These are phyloP conservation scores for Fusarium sp. DNA, from an alignment of 2,329 filamentous ascomycete species.

Conservation along the genomic window DNA sequence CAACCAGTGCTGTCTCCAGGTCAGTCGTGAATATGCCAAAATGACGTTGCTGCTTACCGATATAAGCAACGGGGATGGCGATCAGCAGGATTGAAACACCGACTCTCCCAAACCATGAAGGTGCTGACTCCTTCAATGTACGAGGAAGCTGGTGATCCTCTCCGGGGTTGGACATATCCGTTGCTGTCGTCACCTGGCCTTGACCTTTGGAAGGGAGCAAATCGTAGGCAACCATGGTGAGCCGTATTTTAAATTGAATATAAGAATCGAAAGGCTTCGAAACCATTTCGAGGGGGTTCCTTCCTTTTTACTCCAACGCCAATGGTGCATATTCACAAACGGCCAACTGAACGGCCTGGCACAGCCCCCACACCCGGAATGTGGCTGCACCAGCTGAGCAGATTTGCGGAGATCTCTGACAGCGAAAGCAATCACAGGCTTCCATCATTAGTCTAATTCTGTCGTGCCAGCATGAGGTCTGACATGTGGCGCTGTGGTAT, in stretches of 20 bases:
- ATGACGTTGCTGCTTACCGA: not conserved
- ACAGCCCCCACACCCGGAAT: not conserved
- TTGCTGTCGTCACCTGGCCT: not conserved
- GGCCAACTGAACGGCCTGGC: not conserved
- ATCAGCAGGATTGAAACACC: not conserved
- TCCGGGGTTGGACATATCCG: not conserved
- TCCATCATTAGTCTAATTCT: not conserved
- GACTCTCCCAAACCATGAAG: conserved; percentile 5
- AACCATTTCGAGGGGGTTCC: too few species aligned
- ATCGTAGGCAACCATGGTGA: not conserved
- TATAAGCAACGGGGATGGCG: not conserved
- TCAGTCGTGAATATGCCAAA: not conserved
- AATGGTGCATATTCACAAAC: not conserved
- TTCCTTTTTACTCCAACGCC: not conserved
- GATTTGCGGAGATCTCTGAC: not conserved
- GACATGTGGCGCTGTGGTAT: not conserved
- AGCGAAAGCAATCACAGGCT: not conserved
- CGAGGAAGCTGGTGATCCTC: not conserved
- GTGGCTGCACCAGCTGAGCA: not conserved
- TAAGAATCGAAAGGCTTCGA: too few species aligned
- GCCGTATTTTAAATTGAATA: not conserved
- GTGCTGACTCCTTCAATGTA: not conserved
- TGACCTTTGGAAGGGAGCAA: not conserved
- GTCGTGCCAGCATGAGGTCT: not conserved
- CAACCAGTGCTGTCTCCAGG: not conserved